These are phyloP conservation scores for Tagetes patula DNA, from an alignment of 129 eudicot genomes.

Conservation along the genomic window DNA sequence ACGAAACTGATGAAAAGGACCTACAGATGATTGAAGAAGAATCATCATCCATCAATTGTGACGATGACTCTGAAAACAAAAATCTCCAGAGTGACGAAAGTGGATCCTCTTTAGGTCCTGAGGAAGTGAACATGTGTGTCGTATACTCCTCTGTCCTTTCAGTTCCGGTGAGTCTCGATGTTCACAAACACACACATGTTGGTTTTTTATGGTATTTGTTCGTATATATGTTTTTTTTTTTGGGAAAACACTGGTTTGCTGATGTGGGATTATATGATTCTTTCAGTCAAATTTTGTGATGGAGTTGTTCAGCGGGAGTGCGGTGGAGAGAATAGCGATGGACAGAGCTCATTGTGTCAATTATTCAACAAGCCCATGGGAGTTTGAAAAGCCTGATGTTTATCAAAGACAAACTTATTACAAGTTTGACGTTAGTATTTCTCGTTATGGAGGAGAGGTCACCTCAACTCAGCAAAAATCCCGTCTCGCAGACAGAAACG, in stretches of 20 bases:
- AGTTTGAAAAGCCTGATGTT: slow-evolving; percentile 73
- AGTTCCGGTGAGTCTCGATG: slow-evolving; percentile 64
- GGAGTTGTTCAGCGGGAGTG: slow-evolving; percentile 87
- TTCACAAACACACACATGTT: not conserved
- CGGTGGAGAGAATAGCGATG: slow-evolving; percentile 73
- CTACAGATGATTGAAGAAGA: slow-evolving; percentile 67
- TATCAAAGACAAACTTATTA: slow-evolving; percentile 82
- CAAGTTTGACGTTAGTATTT: slow-evolving; percentile 65
- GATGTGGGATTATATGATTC: not conserved
- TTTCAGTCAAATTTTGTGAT: slow-evolving; percentile 77
- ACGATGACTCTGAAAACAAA: slow-evolving; percentile 60
- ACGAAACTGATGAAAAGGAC: slow-evolving; percentile 58
- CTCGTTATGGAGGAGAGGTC: slow-evolving; percentile 91
- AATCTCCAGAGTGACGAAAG: slow-evolving; percentile 73
- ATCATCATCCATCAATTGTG: slow-evolving; percentile 42
- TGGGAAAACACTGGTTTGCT: not conserved
- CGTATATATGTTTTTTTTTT: not conserved
- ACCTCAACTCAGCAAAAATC: slow-evolving; percentile 89
- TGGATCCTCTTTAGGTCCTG: slow-evolving; percentile 76
- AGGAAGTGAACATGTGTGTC: slow-evolving; percentile 68
- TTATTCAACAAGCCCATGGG: slow-evolving; percentile 90
- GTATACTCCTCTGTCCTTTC: slow-evolving; percentile 77
- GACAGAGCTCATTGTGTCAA: slow-evolving; percentile 86
- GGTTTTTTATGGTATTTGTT: no score
- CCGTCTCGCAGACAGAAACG: slow-evolving; percentile 63